phyloP scores from a whole-genome alignment of 257 asterid species.

The Catharanthus roseus region DNA sequence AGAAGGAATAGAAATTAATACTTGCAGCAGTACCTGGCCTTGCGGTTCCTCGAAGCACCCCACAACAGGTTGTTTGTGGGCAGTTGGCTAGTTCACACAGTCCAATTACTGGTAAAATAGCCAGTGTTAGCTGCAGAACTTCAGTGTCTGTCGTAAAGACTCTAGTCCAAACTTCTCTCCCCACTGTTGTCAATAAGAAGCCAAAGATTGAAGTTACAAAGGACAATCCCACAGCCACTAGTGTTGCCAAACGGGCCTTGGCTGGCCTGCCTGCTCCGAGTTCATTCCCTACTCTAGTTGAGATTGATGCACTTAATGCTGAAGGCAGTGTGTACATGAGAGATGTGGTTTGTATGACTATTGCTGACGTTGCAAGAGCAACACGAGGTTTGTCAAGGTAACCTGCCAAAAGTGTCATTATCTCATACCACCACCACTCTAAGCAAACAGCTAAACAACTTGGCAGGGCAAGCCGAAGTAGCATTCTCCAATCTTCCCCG shows the following conservation, averaged over 20 bases:
- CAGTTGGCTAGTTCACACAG: conserved; percentile 93
- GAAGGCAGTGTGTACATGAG: conserved; percentile 94
- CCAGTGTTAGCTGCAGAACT: conserved; percentile 59
- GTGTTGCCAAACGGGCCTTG: conserved; percentile 68
- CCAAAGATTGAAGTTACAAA: conserved; percentile 61
- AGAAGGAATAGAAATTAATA: conserved; percentile 76
- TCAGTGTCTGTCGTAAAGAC: conserved; percentile 65
- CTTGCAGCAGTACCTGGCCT: conserved; percentile 73
- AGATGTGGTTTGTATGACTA: conserved; percentile 92
- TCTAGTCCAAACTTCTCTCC: conserved; percentile 67
- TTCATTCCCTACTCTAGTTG: conserved; percentile 83
- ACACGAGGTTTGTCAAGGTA: conserved; percentile 73
- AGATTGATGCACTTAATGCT: conserved; percentile 75
- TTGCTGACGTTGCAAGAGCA: conserved; percentile 81
- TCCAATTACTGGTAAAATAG: conserved; percentile 75
- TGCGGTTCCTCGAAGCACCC: conserved; percentile 84
- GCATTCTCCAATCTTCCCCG: conserved; percentile 63
- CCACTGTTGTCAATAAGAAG: conserved; percentile 57
- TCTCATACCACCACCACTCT: conserved; percentile 99
- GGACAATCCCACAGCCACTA: conserved; percentile 61
- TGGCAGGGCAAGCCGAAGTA: conserved; percentile 61
- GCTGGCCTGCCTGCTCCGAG: conserved; percentile 84
- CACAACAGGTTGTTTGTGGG: conserved; percentile 91
- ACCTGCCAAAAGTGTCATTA: conserved; percentile 85
- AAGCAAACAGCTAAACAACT: conserved; percentile 81